phyloP scores from a whole-genome alignment of 2,329 filamentous ascomycete genomes.

The Arthroderma uncinatum region DNA sequence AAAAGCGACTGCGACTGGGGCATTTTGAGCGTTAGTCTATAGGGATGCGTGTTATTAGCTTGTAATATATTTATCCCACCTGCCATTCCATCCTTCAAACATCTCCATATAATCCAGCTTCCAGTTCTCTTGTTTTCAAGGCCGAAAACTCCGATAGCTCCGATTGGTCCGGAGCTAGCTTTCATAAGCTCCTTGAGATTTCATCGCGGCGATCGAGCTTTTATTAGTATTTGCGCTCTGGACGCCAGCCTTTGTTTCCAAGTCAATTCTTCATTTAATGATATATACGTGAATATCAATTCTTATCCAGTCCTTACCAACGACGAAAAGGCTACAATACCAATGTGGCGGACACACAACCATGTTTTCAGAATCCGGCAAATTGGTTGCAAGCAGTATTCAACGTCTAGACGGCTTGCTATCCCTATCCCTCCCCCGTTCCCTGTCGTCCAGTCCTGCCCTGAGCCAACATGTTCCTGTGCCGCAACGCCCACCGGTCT shows the following conservation, averaged over 20 bases:
- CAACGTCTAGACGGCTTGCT: constrained; percentile 13
- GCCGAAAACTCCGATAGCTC: constrained; percentile 7
- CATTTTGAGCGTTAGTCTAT: not conserved
- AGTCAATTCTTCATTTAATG: not conserved
- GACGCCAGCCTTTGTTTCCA: not conserved
- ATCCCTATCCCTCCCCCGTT: constrained; percentile 34
- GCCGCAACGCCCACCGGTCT: constrained; percentile 57
- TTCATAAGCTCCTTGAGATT: not conserved
- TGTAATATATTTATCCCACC: not conserved
- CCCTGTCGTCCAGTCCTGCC: constrained; percentile 49
- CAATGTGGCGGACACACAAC: not conserved
- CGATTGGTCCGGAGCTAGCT: not conserved
- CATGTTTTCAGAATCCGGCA: not conserved
- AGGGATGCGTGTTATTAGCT: not conserved
- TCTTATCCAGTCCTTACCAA: not conserved
- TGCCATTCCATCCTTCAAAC: too few species aligned
- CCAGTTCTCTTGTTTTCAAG: not conserved
- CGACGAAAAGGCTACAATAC: not conserved
- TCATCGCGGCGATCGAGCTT: not conserved
- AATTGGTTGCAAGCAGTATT: not conserved
- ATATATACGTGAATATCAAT: not conserved
- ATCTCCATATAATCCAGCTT: too few species aligned
- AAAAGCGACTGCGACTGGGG: not conserved
- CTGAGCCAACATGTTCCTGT: constrained; percentile 65
- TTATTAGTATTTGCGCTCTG: not conserved